Evolutionary conservation across 73 alveolate species (phyloP).

Genomic region (Breviolum minutum): DNA sequence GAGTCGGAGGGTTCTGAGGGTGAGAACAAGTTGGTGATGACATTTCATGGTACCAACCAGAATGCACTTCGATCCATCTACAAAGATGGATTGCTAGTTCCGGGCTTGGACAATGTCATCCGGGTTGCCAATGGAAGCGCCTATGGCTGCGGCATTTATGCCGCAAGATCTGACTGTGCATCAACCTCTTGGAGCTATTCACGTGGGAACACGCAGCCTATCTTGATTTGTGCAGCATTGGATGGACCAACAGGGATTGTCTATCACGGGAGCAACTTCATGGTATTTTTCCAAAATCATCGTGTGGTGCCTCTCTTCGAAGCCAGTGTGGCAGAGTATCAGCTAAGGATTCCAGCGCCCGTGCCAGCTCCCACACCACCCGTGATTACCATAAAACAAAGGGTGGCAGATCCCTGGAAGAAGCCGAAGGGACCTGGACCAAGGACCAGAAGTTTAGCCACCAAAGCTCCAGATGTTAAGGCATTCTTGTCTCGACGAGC

Average conservation of each 20-base stretch:
- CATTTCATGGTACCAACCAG: slow-evolving; percentile 5
- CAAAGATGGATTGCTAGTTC: background rate
- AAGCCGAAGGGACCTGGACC: slow-evolving; percentile 6
- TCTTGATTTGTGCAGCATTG: slow-evolving; percentile 15
- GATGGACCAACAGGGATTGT: background rate
- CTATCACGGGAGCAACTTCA: background rate
- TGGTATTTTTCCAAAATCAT: background rate
- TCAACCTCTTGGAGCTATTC: background rate
- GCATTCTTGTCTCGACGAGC: background rate
- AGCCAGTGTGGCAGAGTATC: background rate
- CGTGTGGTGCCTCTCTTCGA: slow-evolving; percentile 2
- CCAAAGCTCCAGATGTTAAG: background rate
- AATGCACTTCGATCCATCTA: background rate
- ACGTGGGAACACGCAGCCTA: background rate
- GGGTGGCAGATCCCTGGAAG: background rate
- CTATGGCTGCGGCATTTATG: slow-evolving; percentile 14
- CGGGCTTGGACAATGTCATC: background rate
- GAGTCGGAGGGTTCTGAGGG: background rate
- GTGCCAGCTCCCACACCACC: background rate
- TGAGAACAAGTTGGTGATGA: background rate
- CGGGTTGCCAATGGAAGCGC: slow-evolving; percentile 6
- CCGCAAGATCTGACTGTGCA: background rate
- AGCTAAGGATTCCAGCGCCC: background rate
- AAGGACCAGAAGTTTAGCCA: background rate
- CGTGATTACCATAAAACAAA: background rate